Conservation (phyloP, 2,329 filamentous ascomycete species). For the Fusarium sp. region DNA sequence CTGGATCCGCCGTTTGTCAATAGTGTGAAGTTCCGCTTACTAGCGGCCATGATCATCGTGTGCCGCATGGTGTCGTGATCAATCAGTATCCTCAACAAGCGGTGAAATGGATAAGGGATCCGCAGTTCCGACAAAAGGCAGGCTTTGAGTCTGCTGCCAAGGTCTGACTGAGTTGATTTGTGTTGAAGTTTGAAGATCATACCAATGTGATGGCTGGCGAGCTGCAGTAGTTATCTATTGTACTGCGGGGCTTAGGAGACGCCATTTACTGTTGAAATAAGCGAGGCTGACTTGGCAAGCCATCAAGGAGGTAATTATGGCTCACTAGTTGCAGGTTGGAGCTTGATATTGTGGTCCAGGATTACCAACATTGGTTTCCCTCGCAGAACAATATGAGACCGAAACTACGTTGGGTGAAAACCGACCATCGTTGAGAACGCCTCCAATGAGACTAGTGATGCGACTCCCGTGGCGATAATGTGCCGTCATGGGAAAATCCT, state of each 20-base stretch:
- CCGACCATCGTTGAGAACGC: fast-evolving
- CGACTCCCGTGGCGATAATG: too few species aligned
- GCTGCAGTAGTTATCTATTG: not conserved
- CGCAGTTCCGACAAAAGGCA: too few species aligned
- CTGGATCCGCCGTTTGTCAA: not conserved
- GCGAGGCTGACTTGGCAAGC: too few species aligned
- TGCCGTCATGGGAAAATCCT: too few species aligned
- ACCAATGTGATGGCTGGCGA: fast-evolving
- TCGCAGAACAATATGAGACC: too few species aligned
- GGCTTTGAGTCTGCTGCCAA: fast-evolving
- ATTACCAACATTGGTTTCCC: fast-evolving
- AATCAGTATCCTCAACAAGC: too few species aligned
- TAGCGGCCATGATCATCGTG: not conserved
- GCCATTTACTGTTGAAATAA: too few species aligned
- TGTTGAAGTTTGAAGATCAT: too few species aligned
- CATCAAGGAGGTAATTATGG: fast-evolving
- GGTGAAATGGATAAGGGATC: too few species aligned
- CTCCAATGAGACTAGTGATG: not conserved
- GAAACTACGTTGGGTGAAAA: fast-evolving
- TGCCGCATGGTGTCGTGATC: not conserved
- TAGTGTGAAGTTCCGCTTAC: not conserved
- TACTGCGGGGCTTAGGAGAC: fast-evolving
- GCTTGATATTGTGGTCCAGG: fast-evolving
- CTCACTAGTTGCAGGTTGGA: fast-evolving
- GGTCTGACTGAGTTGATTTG: too few species aligned